These are phyloP conservation scores for Hysterium pulicare DNA, from an alignment of 2,329 filamentous ascomycete genomes.

Conservation along the genomic window DNA sequence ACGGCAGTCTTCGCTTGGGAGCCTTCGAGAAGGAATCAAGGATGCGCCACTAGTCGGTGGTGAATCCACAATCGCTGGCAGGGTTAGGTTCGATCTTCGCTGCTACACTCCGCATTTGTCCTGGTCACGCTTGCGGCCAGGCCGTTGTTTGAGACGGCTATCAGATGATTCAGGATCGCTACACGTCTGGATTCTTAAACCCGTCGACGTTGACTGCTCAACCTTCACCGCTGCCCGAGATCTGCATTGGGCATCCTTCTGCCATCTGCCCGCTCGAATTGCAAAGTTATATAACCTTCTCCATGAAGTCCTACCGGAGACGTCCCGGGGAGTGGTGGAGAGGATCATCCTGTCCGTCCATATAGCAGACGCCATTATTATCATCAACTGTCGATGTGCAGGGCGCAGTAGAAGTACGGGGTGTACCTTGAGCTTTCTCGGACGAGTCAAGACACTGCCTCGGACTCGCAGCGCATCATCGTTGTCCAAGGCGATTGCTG, in stretches of 20 bases:
- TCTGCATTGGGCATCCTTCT: constrained; percentile 13
- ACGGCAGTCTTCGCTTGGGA: neutral
- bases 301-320: constrained; percentile 5
- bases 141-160: constrained; percentile 1
- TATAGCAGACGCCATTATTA: no score
- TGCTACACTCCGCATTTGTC: neutral
- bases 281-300: neutral
- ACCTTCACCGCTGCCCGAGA: constrained; percentile 19
- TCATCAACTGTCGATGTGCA: neutral
- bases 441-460: no score
- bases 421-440: no score
- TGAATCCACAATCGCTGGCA: no score
- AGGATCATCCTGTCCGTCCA: no score
- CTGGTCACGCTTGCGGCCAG: neutral
- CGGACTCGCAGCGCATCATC: no score
- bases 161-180: constrained; percentile 1
- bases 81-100: constrained; percentile 3
- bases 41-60: constrained; percentile 1
- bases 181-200: neutral
- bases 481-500: no score
- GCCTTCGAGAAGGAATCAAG: constrained; percentile 4
- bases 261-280: constrained; percentile 2
- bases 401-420: neutral
- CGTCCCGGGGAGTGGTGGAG: neutral
- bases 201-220: neutral